Base-by-base conservation (phyloP, 805 yeast genomes). In the Candida boidinii region DNA sequence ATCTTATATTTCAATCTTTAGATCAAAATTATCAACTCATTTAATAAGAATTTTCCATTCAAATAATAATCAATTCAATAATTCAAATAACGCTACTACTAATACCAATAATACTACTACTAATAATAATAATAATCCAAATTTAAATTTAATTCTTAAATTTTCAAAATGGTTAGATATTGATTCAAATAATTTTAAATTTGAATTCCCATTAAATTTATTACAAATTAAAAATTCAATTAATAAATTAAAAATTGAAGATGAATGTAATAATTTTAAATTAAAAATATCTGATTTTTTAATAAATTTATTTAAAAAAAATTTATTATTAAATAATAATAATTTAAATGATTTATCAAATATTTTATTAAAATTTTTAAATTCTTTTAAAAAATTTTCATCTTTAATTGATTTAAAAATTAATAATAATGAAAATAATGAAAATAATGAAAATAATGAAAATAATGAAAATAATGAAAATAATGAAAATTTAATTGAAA, bases 161-260 rank as follows among this genome's bases (percentile, higher is more conserved):
- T 58, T 54, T 53, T 18, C 35, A 4, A 39, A 38, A 9, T 57
- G 60, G 61, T 38, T 58, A 2, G 39, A 44, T 18, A 35, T 44
- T 9, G 27, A 29, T n/a, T 31, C 38, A 9, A 17, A 23, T 10
- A 34, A 39, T n/a, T 43, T 30, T 32, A 38, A 43, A 15, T 41
- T 48, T 15, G 34, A 44, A 1, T 49, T 45, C 25, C 47, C 55
- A 4, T 35, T 43, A 4, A 18, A 44, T 5, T 18, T 42, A 15
- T 17, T 24, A 7, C 44, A 40, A 9, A 35, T 45, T 17, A 46
- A 39, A 26, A 24, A 8, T 10, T 36, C 42, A 2, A 28, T 43
- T 5, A 29, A 31, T 9, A 36, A 36, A 14, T 21, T 22, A 1
- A 18, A 22, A 4, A 13, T 52, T 2, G 36, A 45, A 5, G 7